Evolutionary conservation across 257 asterid species (phyloP).

Genomic region (Perilla frutescens): DNA sequence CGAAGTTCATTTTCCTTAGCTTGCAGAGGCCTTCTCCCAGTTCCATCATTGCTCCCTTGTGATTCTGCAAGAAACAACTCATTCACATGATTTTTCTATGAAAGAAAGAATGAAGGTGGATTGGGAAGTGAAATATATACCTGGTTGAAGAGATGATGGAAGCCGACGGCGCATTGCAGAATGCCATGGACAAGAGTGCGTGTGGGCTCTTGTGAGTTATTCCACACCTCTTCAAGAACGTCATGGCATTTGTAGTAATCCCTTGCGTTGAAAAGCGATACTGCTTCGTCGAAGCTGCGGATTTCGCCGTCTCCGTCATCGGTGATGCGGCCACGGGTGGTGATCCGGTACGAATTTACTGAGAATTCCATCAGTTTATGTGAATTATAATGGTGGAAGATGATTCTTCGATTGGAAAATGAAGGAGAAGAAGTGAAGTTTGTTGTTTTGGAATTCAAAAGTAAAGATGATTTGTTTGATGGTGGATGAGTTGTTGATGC

Average conservation of each 20-base stretch:
- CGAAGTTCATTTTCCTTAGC: slow-evolving; percentile 76
- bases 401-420: slow-evolving; percentile 28
- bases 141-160: slow-evolving; percentile 86
- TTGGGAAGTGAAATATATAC: slow-evolving; percentile 38
- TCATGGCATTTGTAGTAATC: slow-evolving; percentile 89
- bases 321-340: slow-evolving; percentile 53
- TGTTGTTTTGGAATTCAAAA: slow-evolving; percentile 1
- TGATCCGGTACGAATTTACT: slow-evolving; percentile 51
- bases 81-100: slow-evolving; percentile 7
- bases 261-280: slow-evolving; percentile 64
- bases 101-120: not conserved
- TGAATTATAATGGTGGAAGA: not conserved
- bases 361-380: slow-evolving; percentile 18
- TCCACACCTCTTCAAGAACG: slow-evolving; percentile 78
- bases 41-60: slow-evolving; percentile 95
- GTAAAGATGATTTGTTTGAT: slow-evolving; percentile 31
- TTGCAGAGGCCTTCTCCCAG: slow-evolving; percentile 90
- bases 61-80: slow-evolving; percentile 56
- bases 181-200: slow-evolving; percentile 75
- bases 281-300: slow-evolving; percentile 67
- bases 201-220: slow-evolving; percentile 60
- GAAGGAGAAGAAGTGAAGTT: slow-evolving; percentile 14
- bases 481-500: slow-evolving; percentile 37
- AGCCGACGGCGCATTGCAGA: slow-evolving; percentile 83
- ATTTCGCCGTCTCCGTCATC: slow-evolving; percentile 45